Base-by-base conservation (phyloP, 2,329 filamentous ascomycete genomes). In the Aaosphaeria pasadenensis region DNA sequence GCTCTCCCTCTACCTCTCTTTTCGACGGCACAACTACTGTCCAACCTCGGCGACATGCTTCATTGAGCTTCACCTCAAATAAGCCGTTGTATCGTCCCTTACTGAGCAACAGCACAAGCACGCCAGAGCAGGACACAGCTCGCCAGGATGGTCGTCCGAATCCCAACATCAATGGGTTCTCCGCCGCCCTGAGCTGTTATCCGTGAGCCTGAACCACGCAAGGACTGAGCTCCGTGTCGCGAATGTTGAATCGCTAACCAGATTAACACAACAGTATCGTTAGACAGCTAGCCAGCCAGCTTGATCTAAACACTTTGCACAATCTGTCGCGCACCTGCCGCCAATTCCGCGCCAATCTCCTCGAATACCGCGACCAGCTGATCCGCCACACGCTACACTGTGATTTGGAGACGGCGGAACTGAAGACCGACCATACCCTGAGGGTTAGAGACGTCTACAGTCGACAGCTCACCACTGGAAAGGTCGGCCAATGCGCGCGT, bases 251-350 rank as follows among this genome's bases (percentile, higher is more conserved):
- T 51, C 61, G 63, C 66, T 70, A 55, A 69, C 61, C 50, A 60
- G 36, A 33, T 50, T 51, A 44, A 51, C 54, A 42, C 39, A 54
- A 50, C 74, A 96, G 91, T 60, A 83, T 96, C 64, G 84, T 88
- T 58, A 82, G 84, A 55, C 82, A 86, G 59, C 81, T 96, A 56
- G 87, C 88, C 43, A 81, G 83, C 31, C 81, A 82, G 58, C 83
- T 96, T 66, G 92, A 97, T 67, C 81, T 96, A 44, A 96, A 92
- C 69, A 87, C 89, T 11, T 82, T 96, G 60, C 86, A 95, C 69
- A 85, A 86, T 55, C 82, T 97, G 17, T 88, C 91, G 44, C 83
- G 82, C 46, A 91, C 89, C 47, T 95, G 90, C 68, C 88, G 87
- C 44, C 85, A 88, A 63, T 83, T 95, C 54, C 88, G 88, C 57